These are phyloP conservation scores for Podaxis mareebaensis DNA, from an alignment of 768 basidiomycete species.

Conservation along the genomic window DNA sequence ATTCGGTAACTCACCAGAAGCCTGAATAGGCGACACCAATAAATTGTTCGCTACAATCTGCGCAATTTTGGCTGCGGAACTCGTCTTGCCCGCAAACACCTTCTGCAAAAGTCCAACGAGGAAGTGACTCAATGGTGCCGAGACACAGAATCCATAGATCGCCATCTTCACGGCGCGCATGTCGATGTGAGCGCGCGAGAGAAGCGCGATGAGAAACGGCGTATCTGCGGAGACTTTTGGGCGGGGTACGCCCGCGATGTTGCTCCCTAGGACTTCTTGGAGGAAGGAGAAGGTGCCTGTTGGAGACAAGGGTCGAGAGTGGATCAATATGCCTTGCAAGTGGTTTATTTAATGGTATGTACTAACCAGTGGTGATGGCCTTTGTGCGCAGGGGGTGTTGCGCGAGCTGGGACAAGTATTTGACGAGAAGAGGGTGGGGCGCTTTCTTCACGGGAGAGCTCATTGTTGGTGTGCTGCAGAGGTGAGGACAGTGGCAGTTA, in stretches of 20 bases:
- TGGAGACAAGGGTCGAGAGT: background rate
- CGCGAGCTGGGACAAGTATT: slow-evolving; percentile 69
- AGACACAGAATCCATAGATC: slow-evolving; percentile 78
- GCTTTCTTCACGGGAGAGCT: slow-evolving; percentile 30
- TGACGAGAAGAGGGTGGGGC: slow-evolving; percentile 55
- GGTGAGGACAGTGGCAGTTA: slow-evolving; percentile 9
- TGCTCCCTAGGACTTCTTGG: slow-evolving; percentile 81
- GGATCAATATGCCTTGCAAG: background rate
- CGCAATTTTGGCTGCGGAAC: slow-evolving; percentile 59
- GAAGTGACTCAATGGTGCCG: slow-evolving; percentile 78
- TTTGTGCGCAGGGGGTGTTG: slow-evolving; percentile 79
- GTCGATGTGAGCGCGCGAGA: slow-evolving; percentile 62
- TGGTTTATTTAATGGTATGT: background rate
- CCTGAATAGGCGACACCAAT: slow-evolving; percentile 74
- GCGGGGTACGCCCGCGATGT: slow-evolving; percentile 59
- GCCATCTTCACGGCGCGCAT: slow-evolving; percentile 81
- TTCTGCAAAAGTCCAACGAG: slow-evolving; percentile 74
- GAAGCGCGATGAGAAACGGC: slow-evolving; percentile 48
- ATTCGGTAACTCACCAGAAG: slow-evolving; percentile 47
- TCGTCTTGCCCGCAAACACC: slow-evolving; percentile 73
- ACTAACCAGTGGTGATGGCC: slow-evolving; percentile 68
- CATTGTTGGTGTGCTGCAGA: slow-evolving; percentile 33
- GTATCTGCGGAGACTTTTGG: slow-evolving; percentile 54
- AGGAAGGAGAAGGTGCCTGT: slow-evolving; percentile 59
- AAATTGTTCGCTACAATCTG: slow-evolving; percentile 80